Evolutionary conservation across 2,329 filamentous ascomycete species (phyloP).

Genomic region (Stagonosporopsis vannaccii): DNA sequence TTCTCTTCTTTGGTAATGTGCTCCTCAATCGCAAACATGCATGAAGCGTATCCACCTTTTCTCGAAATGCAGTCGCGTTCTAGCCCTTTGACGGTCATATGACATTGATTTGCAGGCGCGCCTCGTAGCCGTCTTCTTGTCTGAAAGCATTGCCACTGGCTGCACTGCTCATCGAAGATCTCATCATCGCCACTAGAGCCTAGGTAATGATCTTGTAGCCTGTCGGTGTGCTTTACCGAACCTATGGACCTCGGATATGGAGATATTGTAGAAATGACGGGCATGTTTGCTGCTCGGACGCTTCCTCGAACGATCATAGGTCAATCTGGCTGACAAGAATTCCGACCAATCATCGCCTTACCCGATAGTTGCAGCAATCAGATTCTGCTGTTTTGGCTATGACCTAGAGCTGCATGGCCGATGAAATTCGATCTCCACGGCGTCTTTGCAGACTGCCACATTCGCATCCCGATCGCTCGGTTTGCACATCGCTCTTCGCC

Average conservation of each 20-base stretch:
- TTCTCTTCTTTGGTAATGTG: not conserved
- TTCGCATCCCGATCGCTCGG: not conserved
- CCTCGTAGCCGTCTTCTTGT: not conserved
- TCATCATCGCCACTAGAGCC: not conserved
- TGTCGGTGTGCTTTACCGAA: not conserved
- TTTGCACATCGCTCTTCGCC: not conserved
- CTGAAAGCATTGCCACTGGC: not conserved
- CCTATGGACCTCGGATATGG: conserved; percentile 1
- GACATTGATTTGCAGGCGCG: not conserved
- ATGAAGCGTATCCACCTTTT: not conserved
- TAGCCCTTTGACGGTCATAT: not conserved
- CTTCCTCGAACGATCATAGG: conserved; percentile 5
- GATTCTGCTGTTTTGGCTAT: conserved; percentile 13
- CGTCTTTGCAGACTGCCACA: conserved; percentile 10
- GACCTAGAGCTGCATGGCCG: not conserved
- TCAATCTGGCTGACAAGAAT: not conserved
- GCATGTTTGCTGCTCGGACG: not conserved
- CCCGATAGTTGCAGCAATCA: not conserved
- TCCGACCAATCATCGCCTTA: conserved; percentile 4
- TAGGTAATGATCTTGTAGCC: not conserved
- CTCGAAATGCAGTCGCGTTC: not conserved
- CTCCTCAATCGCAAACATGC: not conserved
- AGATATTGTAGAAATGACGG: not conserved
- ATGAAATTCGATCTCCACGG: conserved; percentile 1
- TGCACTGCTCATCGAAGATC: not conserved